These are phyloP conservation scores for Nigrospora osmanthi DNA, from an alignment of 2,329 filamentous ascomycete species.

Conservation along the genomic window DNA sequence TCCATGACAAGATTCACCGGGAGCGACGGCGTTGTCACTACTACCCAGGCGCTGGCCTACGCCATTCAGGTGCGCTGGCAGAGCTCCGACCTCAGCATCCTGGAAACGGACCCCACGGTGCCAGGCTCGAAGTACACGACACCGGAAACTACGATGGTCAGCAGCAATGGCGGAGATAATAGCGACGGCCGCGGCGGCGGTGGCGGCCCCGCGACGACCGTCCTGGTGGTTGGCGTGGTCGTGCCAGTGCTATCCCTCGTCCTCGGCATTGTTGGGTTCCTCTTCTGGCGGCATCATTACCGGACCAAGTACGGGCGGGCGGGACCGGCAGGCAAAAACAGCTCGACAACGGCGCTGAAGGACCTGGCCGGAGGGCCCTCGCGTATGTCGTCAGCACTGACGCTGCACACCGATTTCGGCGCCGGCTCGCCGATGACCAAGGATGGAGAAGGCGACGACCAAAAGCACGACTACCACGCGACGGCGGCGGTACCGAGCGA, in stretches of 20 bases:
- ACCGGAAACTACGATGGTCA: background rate
- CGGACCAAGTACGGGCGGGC: background rate
- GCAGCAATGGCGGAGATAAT: too few relatives aligned
- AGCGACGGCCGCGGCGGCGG: background rate
- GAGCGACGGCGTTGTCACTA: background rate
- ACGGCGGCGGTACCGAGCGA: background rate
- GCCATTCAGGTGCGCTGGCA: conserved; percentile 13
- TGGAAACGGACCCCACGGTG: conserved; percentile 11
- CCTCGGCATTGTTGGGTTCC: background rate
- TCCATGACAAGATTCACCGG: background rate
- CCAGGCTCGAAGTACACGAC: conserved; percentile 8
- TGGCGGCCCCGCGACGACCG: background rate
- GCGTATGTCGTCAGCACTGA: background rate
- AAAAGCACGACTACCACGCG: too few relatives aligned
- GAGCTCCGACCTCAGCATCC: conserved; percentile 7
- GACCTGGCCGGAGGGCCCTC: background rate
- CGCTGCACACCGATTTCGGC: too few relatives aligned
- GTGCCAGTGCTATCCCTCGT: background rate
- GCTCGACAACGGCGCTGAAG: background rate
- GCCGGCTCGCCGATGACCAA: background rate
- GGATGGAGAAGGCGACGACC: background rate
- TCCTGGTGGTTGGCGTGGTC: background rate
- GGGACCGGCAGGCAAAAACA: background rate
- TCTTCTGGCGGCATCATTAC: conserved; percentile 1
- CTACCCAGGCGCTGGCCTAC: conserved; percentile 3